These are phyloP conservation scores for carrot (Daucus carota) DNA, from an alignment of 129 eudicot species.

Conservation along the genomic window DNA sequence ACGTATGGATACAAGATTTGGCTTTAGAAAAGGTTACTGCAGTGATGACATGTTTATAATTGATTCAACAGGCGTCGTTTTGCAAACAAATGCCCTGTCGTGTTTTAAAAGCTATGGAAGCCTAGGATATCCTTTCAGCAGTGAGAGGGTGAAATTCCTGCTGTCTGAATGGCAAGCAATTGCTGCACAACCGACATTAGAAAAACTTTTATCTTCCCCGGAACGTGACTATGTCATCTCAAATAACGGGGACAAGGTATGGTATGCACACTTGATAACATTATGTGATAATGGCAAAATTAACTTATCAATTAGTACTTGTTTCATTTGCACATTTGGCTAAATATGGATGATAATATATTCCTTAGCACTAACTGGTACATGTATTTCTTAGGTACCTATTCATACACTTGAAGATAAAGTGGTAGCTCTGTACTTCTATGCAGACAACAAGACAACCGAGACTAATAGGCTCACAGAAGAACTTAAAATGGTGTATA, in stretches of 20 bases:
- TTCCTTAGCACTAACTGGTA: neutral
- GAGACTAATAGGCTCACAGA: neutral
- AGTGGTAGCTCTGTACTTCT: neutral
- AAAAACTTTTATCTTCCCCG: neutral
- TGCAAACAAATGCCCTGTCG: fast-evolving
- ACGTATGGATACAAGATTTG: neutral
- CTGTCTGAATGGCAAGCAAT: neutral
- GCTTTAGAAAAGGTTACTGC: no score
- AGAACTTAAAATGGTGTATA: neutral
- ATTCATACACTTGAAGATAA: neutral
- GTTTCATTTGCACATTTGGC: neutral
- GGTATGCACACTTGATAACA: neutral
- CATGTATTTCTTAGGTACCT: neutral
- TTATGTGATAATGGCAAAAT: neutral
- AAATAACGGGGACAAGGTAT: neutral
- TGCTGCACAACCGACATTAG: neutral
- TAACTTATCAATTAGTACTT: neutral
- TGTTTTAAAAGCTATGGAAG: neutral
- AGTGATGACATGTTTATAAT: no score
- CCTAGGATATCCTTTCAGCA: neutral
- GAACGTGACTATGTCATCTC: neutral
- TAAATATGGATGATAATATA: no score
- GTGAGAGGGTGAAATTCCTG: neutral
- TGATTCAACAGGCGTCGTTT: neutral
- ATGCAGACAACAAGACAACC: neutral